Evolutionary conservation across 192 early-diverging fungal genomes (phyloP), one percentile per base, ranked within the genome.

Genomic region (Geranomyces variabilis): DNA sequence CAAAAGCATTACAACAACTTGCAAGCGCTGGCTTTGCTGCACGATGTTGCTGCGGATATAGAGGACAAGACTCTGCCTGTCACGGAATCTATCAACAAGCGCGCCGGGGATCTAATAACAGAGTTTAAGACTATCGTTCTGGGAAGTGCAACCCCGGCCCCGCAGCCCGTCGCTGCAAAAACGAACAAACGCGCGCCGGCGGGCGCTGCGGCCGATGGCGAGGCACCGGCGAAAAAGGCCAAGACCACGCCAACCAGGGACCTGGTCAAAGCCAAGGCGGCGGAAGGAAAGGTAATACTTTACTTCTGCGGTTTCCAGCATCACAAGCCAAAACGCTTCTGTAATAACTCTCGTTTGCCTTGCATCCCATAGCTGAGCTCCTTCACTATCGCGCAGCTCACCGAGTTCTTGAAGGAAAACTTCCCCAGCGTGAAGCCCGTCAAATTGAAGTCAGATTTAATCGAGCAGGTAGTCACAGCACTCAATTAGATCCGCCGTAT

Each of bases 1-100:
- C 81, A 84, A 51, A 83, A 79, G 47, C 79, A 81, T 62, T 84
- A 81, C 60, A 67, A 75, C 24, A 84, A 84, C 53, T 66, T 84
- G 55, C 77, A 84, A 56, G 79, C 83, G 30, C 56, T 84, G 19
- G 83, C 83, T 4, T 59, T 84, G 49, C 51, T 69, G 41, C 53
- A 68, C 22, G 76, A 78, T 29, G 49, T 63, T 57, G 67, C 77
- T 0, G 75, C 75, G 14, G 81, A 83, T 12, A 44, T 83, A 34
- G 60, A 78, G 17, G 75, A 77, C 28, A 69, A 71, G 30, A 78
- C 77, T 4, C 63, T 74, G 15, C 77, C 77, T 7, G 65, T 36
- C 13, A 63, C 67, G 36, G 71, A 68, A 33, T 51, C 7, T 3
- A 74, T 75, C 7, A 65, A 74, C 33, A n/a, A 29, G 26, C 60